These are phyloP conservation scores for Yamadazyma membranifaciens DNA, from an alignment of 1,139 yeast species.

Conservation along the genomic window DNA sequence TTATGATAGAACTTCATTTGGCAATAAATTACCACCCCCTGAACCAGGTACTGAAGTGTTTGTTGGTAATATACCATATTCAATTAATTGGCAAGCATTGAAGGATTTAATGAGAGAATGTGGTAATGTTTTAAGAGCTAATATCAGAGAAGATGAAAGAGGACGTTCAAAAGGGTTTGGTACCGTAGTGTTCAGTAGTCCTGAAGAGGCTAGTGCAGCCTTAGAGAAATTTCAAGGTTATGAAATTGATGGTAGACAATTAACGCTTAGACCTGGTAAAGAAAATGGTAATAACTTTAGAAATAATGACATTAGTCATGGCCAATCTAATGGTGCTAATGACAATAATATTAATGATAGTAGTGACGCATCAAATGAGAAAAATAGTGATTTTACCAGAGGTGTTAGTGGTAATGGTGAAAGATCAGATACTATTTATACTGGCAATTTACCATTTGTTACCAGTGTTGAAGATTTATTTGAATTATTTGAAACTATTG, in stretches of 20 bases:
- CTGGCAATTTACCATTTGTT: slow-evolving; percentile 82
- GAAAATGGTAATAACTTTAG: slow-evolving; percentile 4
- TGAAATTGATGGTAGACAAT: slow-evolving; percentile 64
- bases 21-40: slow-evolving; percentile 9
- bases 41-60: slow-evolving; percentile 67
- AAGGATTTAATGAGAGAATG: slow-evolving; percentile 79
- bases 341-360: slow-evolving; percentile 1
- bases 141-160: slow-evolving; percentile 62
- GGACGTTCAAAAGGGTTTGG: slow-evolving; percentile 91
- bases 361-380: slow-evolving; percentile 13
- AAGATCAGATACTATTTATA: slow-evolving; percentile 62
- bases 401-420: slow-evolving; percentile 68
- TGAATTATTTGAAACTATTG: slow-evolving; percentile 85
- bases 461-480: slow-evolving; percentile 82
- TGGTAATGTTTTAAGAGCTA: slow-evolving; percentile 80
- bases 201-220: slow-evolving; percentile 62
- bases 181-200: slow-evolving; percentile 60
- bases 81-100: slow-evolving; percentile 78
- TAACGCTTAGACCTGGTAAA: slow-evolving; percentile 68
- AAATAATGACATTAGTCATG: background rate
- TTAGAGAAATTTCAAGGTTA: slow-evolving; percentile 64
- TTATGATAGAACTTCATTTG: slow-evolving; percentile 6
- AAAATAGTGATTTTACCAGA: slow-evolving; percentile 57
- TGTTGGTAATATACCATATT: slow-evolving; percentile 80
- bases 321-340: slow-evolving; percentile 2